Evolutionary conservation across 2,329 filamentous ascomycete species (phyloP).

Genomic region (Emergomyces pasteurianus): DNA sequence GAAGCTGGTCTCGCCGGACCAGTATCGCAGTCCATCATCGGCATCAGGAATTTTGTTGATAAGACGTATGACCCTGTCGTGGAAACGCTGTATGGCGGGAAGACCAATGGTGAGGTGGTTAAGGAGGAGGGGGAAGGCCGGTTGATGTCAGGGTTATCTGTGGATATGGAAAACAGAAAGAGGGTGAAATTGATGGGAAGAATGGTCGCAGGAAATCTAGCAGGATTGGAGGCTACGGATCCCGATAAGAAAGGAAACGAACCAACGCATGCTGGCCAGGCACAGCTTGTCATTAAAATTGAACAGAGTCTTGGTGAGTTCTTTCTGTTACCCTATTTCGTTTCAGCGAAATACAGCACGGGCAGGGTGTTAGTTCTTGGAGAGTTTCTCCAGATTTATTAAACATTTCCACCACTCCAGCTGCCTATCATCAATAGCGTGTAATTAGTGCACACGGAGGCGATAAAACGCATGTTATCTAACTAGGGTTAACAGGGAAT

Average conservation of each 20-base stretch:
- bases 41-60: conserved; percentile 51
- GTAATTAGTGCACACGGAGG: background rate
- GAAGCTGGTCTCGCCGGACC: conserved; percentile 51
- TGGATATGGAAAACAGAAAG: conserved; percentile 55
- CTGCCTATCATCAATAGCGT: background rate
- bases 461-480: background rate
- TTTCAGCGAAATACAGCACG: background rate
- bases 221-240: conserved; percentile 18
- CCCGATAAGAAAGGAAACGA: conserved; percentile 15
- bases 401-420: background rate
- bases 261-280: conserved; percentile 21
- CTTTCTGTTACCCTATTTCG: background rate
- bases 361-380: background rate
- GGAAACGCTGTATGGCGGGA: conserved; percentile 44
- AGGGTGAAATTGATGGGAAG: conserved; percentile 62
- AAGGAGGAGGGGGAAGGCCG: conserved; percentile 26
- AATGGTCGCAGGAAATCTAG: conserved; percentile 53
- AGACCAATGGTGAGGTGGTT: conserved; percentile 34
- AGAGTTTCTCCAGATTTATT: background rate
- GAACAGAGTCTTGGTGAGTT: conserved; percentile 52
- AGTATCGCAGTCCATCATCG: conserved; percentile 52
- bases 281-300: conserved; percentile 55
- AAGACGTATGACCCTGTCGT: conserved; percentile 57
- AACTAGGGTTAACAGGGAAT: conserved; percentile 42
- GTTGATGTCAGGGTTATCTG: conserved; percentile 50